Percentiles rank a stretch among this genome's conserved stretches.
phyloP scores from a whole-genome alignment of 352 stramenopile species.

The Phytophthora rubi region DNA sequence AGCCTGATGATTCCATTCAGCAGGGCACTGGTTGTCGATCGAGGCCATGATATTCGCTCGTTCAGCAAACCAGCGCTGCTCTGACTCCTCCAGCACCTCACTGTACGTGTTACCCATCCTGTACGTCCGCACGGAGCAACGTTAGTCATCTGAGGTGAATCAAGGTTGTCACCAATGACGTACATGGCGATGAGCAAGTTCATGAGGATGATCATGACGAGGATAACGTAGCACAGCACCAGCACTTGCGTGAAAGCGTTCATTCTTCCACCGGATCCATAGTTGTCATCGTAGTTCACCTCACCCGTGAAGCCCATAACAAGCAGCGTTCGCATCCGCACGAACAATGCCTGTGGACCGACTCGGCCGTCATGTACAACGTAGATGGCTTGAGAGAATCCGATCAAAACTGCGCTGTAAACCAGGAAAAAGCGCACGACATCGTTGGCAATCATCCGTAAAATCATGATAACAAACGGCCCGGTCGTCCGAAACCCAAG shows the following conservation, averaged over 20 bases:
- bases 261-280: constrained; percentile 47
- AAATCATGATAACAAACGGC: constrained; percentile 75
- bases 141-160: not conserved
- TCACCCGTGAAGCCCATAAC: constrained; percentile 67
- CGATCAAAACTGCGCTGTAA: constrained; percentile 59
- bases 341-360: constrained; percentile 35
- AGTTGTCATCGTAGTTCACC: constrained; percentile 71
- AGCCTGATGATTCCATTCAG: constrained; percentile 39
- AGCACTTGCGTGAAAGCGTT: constrained; percentile 55
- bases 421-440: constrained; percentile 66
- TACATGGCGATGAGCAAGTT: constrained; percentile 76
- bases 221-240: constrained; percentile 65
- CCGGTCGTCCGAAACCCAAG: constrained; percentile 65
- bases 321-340: constrained; percentile 56
- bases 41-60: constrained; percentile 72
- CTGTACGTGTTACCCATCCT: constrained; percentile 78
- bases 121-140: not conserved
- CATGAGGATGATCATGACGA: constrained; percentile 72
- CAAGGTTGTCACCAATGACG: not conserved
- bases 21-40: constrained; percentile 57
- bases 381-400: constrained; percentile 65
- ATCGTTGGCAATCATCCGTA: constrained; percentile 67
- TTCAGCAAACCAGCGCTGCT: constrained; percentile 70
- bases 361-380: constrained; percentile 54
- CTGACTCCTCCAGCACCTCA: constrained; percentile 59